A percentile compares a stretch with the other conserved stretches of the same genome.
These are phyloP conservation scores for Phytophthora citrophthora DNA, from an alignment of 352 stramenopile species.

Conservation along the genomic window DNA sequence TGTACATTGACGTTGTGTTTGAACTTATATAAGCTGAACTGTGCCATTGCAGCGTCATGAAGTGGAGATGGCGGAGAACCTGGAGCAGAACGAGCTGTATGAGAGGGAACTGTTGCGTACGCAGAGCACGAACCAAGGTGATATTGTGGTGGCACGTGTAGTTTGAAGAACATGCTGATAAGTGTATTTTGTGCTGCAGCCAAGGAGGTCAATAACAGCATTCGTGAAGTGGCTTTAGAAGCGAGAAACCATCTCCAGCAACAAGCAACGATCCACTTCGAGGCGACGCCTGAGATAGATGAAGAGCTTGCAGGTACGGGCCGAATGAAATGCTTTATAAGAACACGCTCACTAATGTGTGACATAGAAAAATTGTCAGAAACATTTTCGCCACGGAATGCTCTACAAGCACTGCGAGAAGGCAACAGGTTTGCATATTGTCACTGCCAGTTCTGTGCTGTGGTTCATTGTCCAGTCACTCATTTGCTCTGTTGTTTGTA, in stretches of 20 bases:
- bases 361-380: slow-evolving; percentile 60
- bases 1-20: not conserved
- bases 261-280: slow-evolving; percentile 50
- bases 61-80: slow-evolving; percentile 71
- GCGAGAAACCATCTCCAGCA: slow-evolving; percentile 62
- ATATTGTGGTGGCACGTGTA: not conserved
- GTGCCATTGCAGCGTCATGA: slow-evolving; percentile 58
- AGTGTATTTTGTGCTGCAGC: slow-evolving; percentile 32
- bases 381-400: slow-evolving; percentile 63
- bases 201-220: slow-evolving; percentile 61
- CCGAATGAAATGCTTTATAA: not conserved
- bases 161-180: not conserved
- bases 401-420: slow-evolving; percentile 48
- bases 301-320: slow-evolving; percentile 48
- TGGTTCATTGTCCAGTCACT: not conserved
- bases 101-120: slow-evolving; percentile 66
- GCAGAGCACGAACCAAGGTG: slow-evolving; percentile 61
- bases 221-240: slow-evolving; percentile 65
- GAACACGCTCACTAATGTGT: not conserved
- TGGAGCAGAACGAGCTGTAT: slow-evolving; percentile 80
- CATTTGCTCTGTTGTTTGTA: not conserved
- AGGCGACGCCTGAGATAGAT: slow-evolving; percentile 38
- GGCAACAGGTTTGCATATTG: slow-evolving; percentile 46
- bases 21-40: not conserved
- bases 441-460: too few relatives aligned